Evolutionary conservation across 306 rosid genomes (phyloP).

Genomic region (Cicer cuneatum): DNA sequence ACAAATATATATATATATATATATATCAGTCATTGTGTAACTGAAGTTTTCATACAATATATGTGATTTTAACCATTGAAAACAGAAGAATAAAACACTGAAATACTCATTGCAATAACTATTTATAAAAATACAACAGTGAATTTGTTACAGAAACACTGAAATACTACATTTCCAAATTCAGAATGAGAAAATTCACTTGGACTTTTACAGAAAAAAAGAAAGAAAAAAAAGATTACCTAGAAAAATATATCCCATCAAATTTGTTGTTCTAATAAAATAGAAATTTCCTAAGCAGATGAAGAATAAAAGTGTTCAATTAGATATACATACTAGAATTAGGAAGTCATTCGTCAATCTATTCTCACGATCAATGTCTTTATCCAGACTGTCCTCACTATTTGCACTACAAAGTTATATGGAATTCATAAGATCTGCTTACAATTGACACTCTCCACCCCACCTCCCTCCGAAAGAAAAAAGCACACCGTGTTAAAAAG

Average conservation of each 20-base stretch:
- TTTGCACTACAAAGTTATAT: constrained; percentile 69
- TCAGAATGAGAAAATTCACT: constrained; percentile 30
- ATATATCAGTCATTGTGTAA: not conserved
- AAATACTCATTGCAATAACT: constrained; percentile 33
- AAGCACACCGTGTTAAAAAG: constrained; percentile 21
- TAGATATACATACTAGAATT: constrained; percentile 68
- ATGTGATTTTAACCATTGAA: constrained; percentile 28
- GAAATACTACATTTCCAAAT: constrained; percentile 29
- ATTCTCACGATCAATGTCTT: constrained; percentile 78
- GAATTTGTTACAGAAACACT: not conserved
- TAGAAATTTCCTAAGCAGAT: not conserved
- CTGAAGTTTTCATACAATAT: not conserved
- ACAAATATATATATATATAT: not conserved
- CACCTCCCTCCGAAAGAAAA: not conserved
- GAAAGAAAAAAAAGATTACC: constrained; percentile 23
- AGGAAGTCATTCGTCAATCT: constrained; percentile 74
- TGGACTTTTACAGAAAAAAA: constrained; percentile 34
- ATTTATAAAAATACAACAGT: constrained; percentile 16
- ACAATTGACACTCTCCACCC: constrained; percentile 3
- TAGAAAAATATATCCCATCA: constrained; percentile 13
- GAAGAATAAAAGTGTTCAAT: constrained; percentile 29
- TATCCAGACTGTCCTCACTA: constrained; percentile 71
- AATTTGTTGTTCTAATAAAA: constrained; percentile 19
- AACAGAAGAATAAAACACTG: constrained; percentile 35
- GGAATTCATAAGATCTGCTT: constrained; percentile 39